Evolutionary conservation across 495 filamentous ascomycete genomes (phyloP).

Genomic region (Trypethelium eluteriae): DNA sequence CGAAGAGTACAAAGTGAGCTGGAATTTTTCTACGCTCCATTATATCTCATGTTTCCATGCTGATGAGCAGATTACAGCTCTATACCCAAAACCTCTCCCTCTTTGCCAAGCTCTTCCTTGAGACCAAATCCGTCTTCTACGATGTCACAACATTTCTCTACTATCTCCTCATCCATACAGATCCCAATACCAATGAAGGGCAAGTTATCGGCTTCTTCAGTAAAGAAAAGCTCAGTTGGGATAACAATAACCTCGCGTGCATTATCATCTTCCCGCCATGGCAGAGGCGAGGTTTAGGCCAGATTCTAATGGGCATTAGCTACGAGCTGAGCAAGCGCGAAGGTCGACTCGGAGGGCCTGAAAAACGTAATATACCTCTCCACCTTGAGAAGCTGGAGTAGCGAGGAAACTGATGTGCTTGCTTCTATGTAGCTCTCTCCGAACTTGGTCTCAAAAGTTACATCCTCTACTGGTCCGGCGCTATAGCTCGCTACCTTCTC

Average conservation of each 20-base stretch:
- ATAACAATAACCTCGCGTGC: slow-evolving; percentile 95
- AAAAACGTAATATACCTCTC: slow-evolving; percentile 50
- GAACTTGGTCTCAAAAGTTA: slow-evolving; percentile 76
- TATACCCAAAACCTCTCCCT: slow-evolving; percentile 93
- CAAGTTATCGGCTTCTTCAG: slow-evolving; percentile 90
- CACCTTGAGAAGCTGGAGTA: background rate
- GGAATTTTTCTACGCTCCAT: slow-evolving; percentile 7
- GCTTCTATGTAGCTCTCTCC: slow-evolving; percentile 50
- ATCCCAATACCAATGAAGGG: slow-evolving; percentile 38
- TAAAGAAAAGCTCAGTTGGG: slow-evolving; percentile 98
- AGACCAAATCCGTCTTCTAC: slow-evolving; percentile 97
- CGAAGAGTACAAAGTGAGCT: slow-evolving; percentile 61
- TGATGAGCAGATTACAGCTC: slow-evolving; percentile 44
- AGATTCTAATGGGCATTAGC: slow-evolving; percentile 82
- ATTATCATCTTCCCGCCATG: slow-evolving; percentile 95
- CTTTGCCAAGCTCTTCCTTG: slow-evolving; percentile 95
- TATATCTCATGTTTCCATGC: background rate
- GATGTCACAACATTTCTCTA: slow-evolving; percentile 92
- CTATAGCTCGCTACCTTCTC: slow-evolving; percentile 62
- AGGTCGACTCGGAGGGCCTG: slow-evolving; percentile 78
- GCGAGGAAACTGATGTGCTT: background rate
- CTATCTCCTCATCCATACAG: slow-evolving; percentile 71
- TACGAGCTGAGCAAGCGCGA: slow-evolving; percentile 89
- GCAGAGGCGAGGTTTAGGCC: slow-evolving; percentile 80
- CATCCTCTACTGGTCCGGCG: slow-evolving; percentile 71